A percentile compares a stretch with the other conserved stretches of the same genome.
These are phyloP conservation scores for Chamaecyparis obtusa DNA, from an alignment of 75 land plant species.

Conservation along the genomic window DNA sequence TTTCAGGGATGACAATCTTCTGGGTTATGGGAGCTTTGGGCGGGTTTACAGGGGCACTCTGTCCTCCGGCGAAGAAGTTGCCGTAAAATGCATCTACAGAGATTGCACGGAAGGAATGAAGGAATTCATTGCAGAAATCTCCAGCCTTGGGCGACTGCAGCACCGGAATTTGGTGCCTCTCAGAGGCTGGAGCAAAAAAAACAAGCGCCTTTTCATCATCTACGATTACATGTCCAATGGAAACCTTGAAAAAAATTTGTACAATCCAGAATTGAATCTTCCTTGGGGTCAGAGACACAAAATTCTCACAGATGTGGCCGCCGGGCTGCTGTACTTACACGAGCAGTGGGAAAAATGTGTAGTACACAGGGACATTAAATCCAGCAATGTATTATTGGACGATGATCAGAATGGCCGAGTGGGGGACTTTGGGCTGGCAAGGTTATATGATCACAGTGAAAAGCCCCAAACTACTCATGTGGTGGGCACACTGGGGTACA, in stretches of 20 bases:
- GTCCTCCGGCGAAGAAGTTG: not conserved
- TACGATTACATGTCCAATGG: constrained; percentile 58
- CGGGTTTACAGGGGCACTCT: constrained; percentile 37
- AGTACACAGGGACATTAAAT: constrained; percentile 24
- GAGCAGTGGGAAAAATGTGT: constrained; percentile 26
- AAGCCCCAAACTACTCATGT: not conserved
- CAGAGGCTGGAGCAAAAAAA: constrained; percentile 36
- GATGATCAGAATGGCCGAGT: constrained; percentile 12
- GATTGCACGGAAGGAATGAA: not conserved
- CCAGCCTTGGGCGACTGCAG: constrained; percentile 14
- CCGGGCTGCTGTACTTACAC: constrained; percentile 20
- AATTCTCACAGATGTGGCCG: constrained; percentile 21
- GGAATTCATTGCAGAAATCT: not conserved
- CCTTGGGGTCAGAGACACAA: constrained; percentile 14
- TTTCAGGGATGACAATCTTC: not conserved
- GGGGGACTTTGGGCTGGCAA: constrained; percentile 36
- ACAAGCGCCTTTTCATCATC: constrained; percentile 41
- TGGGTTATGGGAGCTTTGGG: constrained; percentile 38
- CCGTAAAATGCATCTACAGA: not conserved
- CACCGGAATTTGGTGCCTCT: constrained; percentile 51
- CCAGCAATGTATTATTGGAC: constrained; percentile 29
- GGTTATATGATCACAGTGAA: constrained; percentile 25
- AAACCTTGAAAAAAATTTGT: constrained; percentile 21
- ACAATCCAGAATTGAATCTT: not conserved
- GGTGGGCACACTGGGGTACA: constrained; percentile 22